Conservation (phyloP, 495 filamentous ascomycete genomes). For the Schizothecium vesticola region DNA sequence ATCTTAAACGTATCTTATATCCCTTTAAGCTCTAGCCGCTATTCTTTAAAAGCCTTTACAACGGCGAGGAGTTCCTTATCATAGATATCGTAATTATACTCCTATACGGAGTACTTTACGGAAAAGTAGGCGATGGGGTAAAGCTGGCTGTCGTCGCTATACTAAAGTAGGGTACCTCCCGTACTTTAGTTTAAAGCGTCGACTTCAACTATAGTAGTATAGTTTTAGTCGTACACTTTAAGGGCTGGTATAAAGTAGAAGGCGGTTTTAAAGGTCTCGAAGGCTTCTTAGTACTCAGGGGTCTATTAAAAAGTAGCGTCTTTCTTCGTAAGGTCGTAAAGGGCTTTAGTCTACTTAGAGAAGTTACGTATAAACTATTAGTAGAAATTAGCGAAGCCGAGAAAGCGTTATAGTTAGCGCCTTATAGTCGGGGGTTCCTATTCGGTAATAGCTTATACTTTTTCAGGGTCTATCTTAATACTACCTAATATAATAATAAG, state of each 20-base stretch:
- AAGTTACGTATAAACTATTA: too few relatives aligned
- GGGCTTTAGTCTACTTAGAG: too few relatives aligned
- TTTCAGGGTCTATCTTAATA: too few relatives aligned
- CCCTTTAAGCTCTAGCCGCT: background rate
- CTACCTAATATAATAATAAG: too few relatives aligned
- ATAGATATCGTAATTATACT: slow-evolving; percentile 1
- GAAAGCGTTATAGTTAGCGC: too few relatives aligned
- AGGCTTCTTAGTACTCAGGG: background rate
- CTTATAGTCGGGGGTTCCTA: too few relatives aligned
- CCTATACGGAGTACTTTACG: background rate
- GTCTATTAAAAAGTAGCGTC: too few relatives aligned
- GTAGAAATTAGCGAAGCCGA: too few relatives aligned
- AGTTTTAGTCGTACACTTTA: background rate
- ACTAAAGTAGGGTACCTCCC: background rate
- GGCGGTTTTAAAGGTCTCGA: background rate
- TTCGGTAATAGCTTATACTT: too few relatives aligned
- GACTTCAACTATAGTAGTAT: background rate
- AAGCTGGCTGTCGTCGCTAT: background rate
- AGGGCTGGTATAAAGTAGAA: background rate
- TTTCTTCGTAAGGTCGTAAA: too few relatives aligned
- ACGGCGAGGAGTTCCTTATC: background rate
- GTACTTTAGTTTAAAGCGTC: background rate
- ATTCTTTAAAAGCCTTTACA: background rate
- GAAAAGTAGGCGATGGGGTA: background rate
- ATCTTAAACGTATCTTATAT: too few relatives aligned